Base-by-base conservation (phyloP, 108 stramenopile genomes). In the Pinguiococcus pyrenoidosus region DNA sequence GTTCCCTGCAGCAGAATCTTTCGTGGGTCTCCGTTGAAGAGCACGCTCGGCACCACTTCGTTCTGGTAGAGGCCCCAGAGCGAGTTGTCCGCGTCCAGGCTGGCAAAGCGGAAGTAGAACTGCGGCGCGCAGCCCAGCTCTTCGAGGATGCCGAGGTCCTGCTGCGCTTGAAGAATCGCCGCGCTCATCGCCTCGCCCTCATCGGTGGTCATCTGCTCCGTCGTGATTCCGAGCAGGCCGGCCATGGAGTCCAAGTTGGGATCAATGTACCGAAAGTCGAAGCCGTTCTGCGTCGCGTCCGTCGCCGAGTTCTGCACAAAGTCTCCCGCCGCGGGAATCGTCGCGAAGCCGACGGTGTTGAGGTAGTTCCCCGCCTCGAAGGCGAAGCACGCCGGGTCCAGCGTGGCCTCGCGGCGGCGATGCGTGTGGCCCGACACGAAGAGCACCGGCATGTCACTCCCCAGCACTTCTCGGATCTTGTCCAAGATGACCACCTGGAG, bases 351-450 rank as follows among this genome's bases (percentile, higher is more conserved):
- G 23, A 83, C 48, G 4, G 82, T 83, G 49, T 83, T 79, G 7
- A 80, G 46, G 48, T 68, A 83, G 25, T 66, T 42, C 12, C 82
- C 82, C 7, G 82, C 76, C 63, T 83, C 78, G 13, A 82, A 57
- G 5, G 67, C 63, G 3, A 49, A 49, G 13, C 68, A 66, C 37
- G 22, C 42, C 1, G 44, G 28, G 44, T 80, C 78, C 5, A 75
- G 35, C 24, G 46, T 25, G 1, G 35, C 23, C 40, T 45, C 67
- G 1, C 52, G 46, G 49, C 77, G 67, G 27, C 44, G 36, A 46
- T 85, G 83, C 1, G 78, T 69, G 36, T 82, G 83, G 14, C 83
- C 83, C 9, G 79, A 71, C 4, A 85, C 58, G 41, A 85, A 81
- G 52, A 80, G 83, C 37, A 85, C 56, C 12, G 79, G 80, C 65